A percentile compares a stretch with the other conserved stretches of the same genome.
phyloP scores from a whole-genome alignment of 2,329 filamentous ascomycete species.

The Fusarium sp. region DNA sequence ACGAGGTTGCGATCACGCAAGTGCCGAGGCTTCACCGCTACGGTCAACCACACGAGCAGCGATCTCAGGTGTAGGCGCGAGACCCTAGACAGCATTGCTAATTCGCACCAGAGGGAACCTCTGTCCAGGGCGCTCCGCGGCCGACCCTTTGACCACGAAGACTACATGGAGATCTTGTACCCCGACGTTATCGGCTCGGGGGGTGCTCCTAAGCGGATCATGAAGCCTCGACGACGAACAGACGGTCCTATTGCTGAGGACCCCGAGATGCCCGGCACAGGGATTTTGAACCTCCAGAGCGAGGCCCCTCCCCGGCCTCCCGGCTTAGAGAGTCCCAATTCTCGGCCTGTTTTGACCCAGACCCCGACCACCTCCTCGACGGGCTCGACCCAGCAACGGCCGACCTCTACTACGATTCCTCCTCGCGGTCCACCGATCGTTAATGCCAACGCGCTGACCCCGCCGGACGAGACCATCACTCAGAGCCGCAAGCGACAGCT shows the following conservation, averaged over 20 bases:
- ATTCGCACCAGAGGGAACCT: conserved; percentile 63
- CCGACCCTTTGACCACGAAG: conserved; percentile 70
- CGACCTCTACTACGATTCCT: conserved; percentile 52
- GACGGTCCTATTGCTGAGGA: conserved; percentile 61
- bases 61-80: not conserved
- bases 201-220: conserved; percentile 69
- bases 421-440: conserved; percentile 53
- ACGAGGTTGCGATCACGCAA: conserved; percentile 7
- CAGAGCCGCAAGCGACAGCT: conserved; percentile 59
- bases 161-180: conserved; percentile 71
- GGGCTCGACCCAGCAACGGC: conserved; percentile 42
- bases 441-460: conserved; percentile 63
- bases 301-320: conserved; percentile 47
- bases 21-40: conserved; percentile 2
- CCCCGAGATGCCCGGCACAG: conserved; percentile 61
- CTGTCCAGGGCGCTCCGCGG: conserved; percentile 68
- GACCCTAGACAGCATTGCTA: conserved; percentile 20
- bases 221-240: conserved; percentile 64
- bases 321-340: conserved; percentile 42
- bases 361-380: conserved; percentile 44
- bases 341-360: conserved; percentile 47
- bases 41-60: not conserved
- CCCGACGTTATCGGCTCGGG: conserved; percentile 71
- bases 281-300: conserved; percentile 59
- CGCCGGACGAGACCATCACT: conserved; percentile 64